Base-by-base conservation (phyloP, 768 basidiomycete genomes). In the Lentinula edodes region DNA sequence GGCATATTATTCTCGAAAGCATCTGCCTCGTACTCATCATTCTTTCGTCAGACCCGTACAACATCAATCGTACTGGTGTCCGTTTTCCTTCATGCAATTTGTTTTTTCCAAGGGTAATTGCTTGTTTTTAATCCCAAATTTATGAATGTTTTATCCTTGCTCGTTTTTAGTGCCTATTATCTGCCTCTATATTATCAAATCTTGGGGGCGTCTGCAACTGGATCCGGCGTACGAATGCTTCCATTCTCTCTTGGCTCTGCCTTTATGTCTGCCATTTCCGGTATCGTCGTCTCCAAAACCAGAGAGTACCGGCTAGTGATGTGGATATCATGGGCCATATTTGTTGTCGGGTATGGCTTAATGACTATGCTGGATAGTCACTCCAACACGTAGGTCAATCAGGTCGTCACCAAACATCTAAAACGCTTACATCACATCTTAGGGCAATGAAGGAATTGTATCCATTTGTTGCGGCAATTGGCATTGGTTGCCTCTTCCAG, bases 141-240 rank as follows among this genome's bases (percentile, higher is more conserved):
- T 9, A 16, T 16, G 16, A 18, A 20, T 39, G 41, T 38, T 23
- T 52, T 28, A 46, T n/a, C 13, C 23, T 34, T 16, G 10, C 16
- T 9, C 34, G 9, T 18, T 43, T 46, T 6, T 18, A 50, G 59
- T 43, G 59, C 59, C 9, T 60, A 60, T n/a, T 60, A 60, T 28
- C 78, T 93, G 6, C 90, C 91, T 0, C 69, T 92, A 2, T 93
- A 88, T 69, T 93, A 80, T 72, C 91, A 93, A 75, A 82, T 88
- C 2, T 80, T 91, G 12, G 91, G 91, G 0, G 78, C 89, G 0
- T 88, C 88, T 7, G 89, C 90, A 6, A 91, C 89, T 0, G 78
- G 73, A 51, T 81, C 89, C 3, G 59, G 59, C 7, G 59, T 60
- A 5, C 28, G 51, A 36, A 91, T 91, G 88, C 72, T 93, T 2